Evolutionary conservation across 441 rosid species (phyloP).

Genomic region (Raphanus hybrid): DNA sequence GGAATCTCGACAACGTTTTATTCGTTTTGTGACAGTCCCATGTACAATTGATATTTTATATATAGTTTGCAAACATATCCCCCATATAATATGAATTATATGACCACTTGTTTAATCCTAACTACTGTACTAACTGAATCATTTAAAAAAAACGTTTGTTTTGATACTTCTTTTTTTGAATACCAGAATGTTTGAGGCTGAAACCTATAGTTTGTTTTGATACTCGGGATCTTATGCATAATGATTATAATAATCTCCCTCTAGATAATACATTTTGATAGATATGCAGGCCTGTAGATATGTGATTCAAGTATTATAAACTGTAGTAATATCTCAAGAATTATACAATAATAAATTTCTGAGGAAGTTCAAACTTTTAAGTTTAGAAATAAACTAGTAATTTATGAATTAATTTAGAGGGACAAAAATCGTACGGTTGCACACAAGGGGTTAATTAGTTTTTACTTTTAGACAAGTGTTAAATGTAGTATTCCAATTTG

Average conservation of each 20-base stretch:
- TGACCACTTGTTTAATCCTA: background rate
- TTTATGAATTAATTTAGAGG: constrained; percentile 8
- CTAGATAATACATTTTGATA: background rate
- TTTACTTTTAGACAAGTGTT: too few species aligned
- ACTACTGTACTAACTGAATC: background rate
- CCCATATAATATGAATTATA: background rate
- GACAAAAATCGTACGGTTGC: background rate
- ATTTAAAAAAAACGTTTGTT: too few species aligned
- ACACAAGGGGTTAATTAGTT: background rate
- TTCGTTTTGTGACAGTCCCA: background rate
- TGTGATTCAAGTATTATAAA: background rate
- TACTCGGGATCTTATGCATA: background rate
- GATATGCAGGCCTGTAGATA: background rate
- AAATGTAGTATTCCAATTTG: background rate
- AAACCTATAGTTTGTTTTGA: too few species aligned
- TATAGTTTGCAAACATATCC: background rate
- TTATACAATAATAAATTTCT: background rate
- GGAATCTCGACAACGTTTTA: constrained; percentile 1
- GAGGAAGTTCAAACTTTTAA: background rate
- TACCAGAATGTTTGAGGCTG: too few species aligned
- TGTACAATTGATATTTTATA: background rate
- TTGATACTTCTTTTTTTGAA: too few species aligned
- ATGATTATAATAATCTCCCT: too few species aligned
- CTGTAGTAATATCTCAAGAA: background rate
- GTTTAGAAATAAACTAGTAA: background rate